Evolutionary conservation across 306 rosid species (phyloP).

Genomic region (Rubus idaeus): DNA sequence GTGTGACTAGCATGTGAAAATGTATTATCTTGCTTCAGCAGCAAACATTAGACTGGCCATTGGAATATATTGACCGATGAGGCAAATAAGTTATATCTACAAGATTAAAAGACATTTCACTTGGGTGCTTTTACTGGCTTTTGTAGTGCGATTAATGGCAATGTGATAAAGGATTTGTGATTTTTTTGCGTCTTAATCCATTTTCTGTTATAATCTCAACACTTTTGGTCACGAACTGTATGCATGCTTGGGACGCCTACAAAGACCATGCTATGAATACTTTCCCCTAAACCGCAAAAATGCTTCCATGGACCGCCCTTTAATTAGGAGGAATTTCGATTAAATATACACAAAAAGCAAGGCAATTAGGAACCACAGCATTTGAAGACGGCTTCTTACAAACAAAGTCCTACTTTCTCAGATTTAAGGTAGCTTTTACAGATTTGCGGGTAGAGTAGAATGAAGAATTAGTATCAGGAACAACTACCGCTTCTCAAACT

Average conservation of each 20-base stretch:
- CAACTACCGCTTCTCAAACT: conserved; percentile 69
- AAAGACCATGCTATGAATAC: too few relatives aligned
- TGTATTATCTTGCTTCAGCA: conserved; percentile 14
- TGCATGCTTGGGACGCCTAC: too few relatives aligned
- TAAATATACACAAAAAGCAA: neutral
- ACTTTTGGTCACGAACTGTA: too few relatives aligned
- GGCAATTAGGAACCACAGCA: neutral
- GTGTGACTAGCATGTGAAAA: conserved; percentile 1
- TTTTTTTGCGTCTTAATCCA: neutral
- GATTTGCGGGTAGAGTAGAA: neutral
- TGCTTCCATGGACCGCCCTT: too few relatives aligned
- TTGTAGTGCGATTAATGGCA: neutral
- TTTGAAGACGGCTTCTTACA: neutral
- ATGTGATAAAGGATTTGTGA: neutral
- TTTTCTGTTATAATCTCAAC: too few relatives aligned
- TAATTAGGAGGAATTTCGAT: neutral
- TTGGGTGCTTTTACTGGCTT: neutral
- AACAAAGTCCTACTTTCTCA: neutral
- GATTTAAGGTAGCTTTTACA: neutral
- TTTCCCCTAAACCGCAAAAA: too few relatives aligned
- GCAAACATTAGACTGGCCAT: conserved; percentile 4
- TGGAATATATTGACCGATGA: neutral
- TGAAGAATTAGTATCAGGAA: conserved; percentile 30
- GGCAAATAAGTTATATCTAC: neutral
- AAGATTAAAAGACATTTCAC: neutral